phyloP scores from a whole-genome alignment of 495 filamentous ascomycete species.

The Neurospora sp. region DNA sequence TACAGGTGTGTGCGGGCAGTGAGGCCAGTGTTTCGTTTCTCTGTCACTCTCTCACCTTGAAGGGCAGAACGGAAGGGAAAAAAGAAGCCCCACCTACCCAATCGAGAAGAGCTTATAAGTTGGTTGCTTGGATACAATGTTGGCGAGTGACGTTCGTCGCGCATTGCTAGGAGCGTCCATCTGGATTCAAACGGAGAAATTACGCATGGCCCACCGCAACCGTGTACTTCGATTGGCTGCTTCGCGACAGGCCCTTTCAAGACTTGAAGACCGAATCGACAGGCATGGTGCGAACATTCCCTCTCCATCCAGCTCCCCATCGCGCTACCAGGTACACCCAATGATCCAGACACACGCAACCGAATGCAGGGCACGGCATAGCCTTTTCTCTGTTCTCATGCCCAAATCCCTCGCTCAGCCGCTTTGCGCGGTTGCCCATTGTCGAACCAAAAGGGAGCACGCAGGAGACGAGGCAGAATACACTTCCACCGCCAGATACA shows the following conservation, averaged over 20 bases:
- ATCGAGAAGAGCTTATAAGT: neutral
- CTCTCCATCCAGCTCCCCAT: neutral
- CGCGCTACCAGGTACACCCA: neutral
- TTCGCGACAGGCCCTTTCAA: neutral
- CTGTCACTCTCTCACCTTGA: neutral
- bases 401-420: neutral
- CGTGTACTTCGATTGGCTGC: slow-evolving; percentile 6
- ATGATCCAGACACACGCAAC: neutral
- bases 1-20: neutral
- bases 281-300: neutral
- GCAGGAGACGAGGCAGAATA: neutral
- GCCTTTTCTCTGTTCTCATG: neutral
- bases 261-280: neutral
- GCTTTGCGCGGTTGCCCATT: neutral
- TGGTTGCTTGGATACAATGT: neutral
- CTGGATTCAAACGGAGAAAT: neutral
- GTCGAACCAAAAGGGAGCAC: neutral
- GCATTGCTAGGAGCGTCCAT: neutral
- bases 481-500: neutral
- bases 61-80: neutral
- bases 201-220: neutral
- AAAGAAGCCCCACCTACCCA: slow-evolving; percentile 8
- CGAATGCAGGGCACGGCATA: neutral
- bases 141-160: neutral
- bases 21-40: neutral